Evolutionary conservation across 306 rosid species (phyloP), one percentile per base, ranked within the genome.

Genomic region (Casuarina glauca): DNA sequence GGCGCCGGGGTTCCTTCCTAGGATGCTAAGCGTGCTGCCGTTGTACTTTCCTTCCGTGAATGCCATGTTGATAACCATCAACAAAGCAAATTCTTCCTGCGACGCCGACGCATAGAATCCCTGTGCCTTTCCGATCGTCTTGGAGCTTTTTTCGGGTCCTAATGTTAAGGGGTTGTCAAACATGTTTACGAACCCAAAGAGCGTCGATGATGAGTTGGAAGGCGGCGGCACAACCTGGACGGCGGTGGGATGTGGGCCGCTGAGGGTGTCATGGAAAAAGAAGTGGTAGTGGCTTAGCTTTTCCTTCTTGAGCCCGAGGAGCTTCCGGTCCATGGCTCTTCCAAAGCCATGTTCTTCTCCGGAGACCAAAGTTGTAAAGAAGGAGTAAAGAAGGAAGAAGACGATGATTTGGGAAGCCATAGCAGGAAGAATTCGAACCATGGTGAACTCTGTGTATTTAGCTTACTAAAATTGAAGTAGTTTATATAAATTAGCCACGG

Each of bases 261-360:
- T 81, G 4, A 83, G 73, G 44, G 86, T 69, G 66, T 93, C 96
- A 54, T 90, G 96, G 91, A 91, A 90, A 32, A 86, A 93, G 13
- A 93, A 17, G 16, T 64, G 87, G 11, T 90, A 71, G 38, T 85
- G 96, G 76, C 82, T 89, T 0, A 90, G 86, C 61, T 86, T 90
- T 41, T 92, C 82, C 68, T 80, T 84, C 57, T 67, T 79, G 4
- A 87, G 72, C 36, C 83, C 85, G 1, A 87, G 38, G 10, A 69
- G 1, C 45, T 86, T 77, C 2, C 70, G 86, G 74, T 88, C 78
- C 0, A 87, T 32, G n/a, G 58, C 66, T n/a, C 73, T 87, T 3
- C 32, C 81, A 10, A 84, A 90, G 7, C 68, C 81, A 3, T 13
- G 2, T 1, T 72, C 62, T 6, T 76, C 43, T 32, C 60, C 74